phyloP scores from a whole-genome alignment of 106 monocot genomes.

The Acanthochlamys bracteata region DNA sequence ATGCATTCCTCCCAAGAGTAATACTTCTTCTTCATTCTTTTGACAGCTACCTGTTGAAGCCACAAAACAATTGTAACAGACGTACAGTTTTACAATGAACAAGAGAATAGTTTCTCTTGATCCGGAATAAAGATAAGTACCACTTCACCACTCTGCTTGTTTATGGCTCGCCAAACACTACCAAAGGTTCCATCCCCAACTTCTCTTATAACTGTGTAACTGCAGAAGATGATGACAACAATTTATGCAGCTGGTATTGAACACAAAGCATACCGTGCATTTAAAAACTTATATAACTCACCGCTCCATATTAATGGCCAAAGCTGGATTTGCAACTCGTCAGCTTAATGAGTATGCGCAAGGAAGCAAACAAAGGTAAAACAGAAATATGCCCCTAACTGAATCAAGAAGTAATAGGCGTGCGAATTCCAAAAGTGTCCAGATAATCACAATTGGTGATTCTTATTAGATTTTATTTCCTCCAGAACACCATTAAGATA shows the following conservation, averaged over 20 bases:
- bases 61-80: not conserved
- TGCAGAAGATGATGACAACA: slow-evolving; percentile 1
- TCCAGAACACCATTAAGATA: not conserved
- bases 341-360: not conserved
- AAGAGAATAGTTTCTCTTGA: too few species aligned
- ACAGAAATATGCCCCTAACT: not conserved
- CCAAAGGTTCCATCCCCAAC: slow-evolving; percentile 84
- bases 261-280: not conserved
- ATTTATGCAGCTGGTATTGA: not conserved
- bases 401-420: not conserved
- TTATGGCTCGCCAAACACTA: slow-evolving; percentile 63
- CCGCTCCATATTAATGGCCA: slow-evolving; percentile 14
- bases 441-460: not conserved
- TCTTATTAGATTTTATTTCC: not conserved
- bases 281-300: slow-evolving; percentile 4
- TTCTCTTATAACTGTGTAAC: slow-evolving; percentile 72
- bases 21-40: slow-evolving; percentile 73
- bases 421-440: not conserved
- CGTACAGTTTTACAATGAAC: too few species aligned
- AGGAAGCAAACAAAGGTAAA: not conserved
- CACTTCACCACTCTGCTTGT: slow-evolving; percentile 63
- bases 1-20: slow-evolving; percentile 74
- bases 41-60: slow-evolving; percentile 53
- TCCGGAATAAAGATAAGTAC: slow-evolving; percentile 18
- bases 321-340: not conserved